A percentile compares a stretch with the other conserved stretches of the same genome.
Conservation (phyloP, 768 basidiomycete genomes). For the Tylopilus sp. region DNA sequence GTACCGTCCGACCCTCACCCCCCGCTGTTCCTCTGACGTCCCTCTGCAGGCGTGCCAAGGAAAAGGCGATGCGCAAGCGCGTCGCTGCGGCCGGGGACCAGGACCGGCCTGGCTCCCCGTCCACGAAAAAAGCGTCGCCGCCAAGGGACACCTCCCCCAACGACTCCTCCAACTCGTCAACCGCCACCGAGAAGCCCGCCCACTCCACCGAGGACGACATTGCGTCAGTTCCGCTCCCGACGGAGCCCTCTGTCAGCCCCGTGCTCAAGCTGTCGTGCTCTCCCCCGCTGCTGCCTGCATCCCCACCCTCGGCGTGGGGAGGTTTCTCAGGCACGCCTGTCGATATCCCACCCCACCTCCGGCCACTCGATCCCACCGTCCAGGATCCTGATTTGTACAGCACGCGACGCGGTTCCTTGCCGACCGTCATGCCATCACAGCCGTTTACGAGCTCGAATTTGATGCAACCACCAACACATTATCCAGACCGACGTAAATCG, state of each 20-base stretch:
- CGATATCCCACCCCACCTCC: slow-evolving; percentile 25
- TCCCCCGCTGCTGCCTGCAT: slow-evolving; percentile 12
- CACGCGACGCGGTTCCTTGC: slow-evolving; percentile 54
- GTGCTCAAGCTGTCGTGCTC: slow-evolving; percentile 24
- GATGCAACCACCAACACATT: slow-evolving; percentile 33
- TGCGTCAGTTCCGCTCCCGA: not conserved
- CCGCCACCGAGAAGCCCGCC: slow-evolving; percentile 41
- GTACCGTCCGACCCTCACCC: slow-evolving; percentile 33
- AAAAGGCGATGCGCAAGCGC: slow-evolving; percentile 66
- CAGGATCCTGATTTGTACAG: slow-evolving; percentile 34
- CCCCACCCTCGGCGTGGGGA: slow-evolving; percentile 25
- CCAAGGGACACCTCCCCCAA: slow-evolving; percentile 29
- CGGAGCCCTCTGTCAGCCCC: slow-evolving; percentile 10
- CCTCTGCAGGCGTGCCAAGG: slow-evolving; percentile 69
- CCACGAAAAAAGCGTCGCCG: slow-evolving; percentile 7
- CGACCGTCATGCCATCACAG: slow-evolving; percentile 35
- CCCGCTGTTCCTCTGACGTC: slow-evolving; percentile 12
- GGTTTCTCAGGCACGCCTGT: slow-evolving; percentile 33
- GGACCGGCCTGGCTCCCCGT: slow-evolving; percentile 1
- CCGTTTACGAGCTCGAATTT: slow-evolving; percentile 25
- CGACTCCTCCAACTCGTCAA: slow-evolving; percentile 31
- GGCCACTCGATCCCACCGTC: slow-evolving; percentile 18
- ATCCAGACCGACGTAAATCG: slow-evolving; percentile 38
- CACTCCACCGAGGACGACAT: slow-evolving; percentile 16
- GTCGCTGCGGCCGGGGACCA: slow-evolving; percentile 25